Percentiles rank a stretch among this genome's conserved stretches.
phyloP scores from a whole-genome alignment of 2,329 filamentous ascomycete genomes.

The Penicillium sp. region DNA sequence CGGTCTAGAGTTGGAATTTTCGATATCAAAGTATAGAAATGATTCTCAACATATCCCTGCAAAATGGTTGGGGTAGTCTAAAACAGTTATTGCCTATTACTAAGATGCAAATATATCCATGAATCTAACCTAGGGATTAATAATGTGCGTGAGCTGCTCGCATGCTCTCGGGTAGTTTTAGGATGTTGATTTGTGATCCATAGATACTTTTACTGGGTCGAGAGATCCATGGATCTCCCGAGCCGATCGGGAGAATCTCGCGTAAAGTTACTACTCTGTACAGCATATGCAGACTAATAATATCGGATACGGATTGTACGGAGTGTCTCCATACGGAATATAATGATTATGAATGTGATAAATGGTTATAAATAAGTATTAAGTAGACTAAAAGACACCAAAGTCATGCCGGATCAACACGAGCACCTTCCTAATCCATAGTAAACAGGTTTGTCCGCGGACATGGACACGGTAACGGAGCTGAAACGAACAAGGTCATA shows the following conservation, averaged over 20 bases:
- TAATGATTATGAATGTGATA: not conserved
- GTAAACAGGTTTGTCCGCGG: not conserved
- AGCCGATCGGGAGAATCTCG: slow-evolving; percentile 1
- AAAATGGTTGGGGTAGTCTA: not conserved
- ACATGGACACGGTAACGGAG: not conserved
- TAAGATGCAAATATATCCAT: not conserved
- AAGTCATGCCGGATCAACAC: not conserved
- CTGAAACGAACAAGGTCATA: not conserved
- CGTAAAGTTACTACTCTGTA: not conserved
- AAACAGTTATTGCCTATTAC: not conserved
- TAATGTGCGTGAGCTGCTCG: not conserved
- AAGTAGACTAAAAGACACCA: not conserved
- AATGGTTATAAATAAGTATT: not conserved
- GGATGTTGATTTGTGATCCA: not conserved
- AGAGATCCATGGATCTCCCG: not conserved
- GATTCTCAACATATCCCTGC: not conserved
- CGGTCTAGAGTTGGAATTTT: not conserved
- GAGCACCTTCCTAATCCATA: not conserved
- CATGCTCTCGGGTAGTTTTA: not conserved
- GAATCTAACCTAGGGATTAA: not conserved
- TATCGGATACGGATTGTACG: not conserved
- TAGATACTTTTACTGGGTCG: not conserved
- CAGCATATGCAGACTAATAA: not conserved
- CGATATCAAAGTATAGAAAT: not conserved
- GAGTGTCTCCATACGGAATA: not conserved